Base-by-base conservation (phyloP, 768 basidiomycete genomes). In the Hortiboletus campestris region DNA sequence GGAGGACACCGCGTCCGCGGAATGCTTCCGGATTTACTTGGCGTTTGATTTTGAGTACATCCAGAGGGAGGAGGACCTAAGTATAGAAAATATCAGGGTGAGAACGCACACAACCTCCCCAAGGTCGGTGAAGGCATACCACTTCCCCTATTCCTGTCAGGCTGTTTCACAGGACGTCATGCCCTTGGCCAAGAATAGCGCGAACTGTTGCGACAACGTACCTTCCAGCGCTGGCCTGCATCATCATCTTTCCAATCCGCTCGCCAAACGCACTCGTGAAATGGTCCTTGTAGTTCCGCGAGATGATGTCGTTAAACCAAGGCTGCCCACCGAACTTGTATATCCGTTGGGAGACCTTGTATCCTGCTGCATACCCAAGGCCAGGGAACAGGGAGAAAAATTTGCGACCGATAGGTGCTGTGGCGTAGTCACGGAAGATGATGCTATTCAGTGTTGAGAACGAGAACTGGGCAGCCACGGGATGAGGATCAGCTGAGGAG, bases 311-410 rank as follows among this genome's bases (percentile, higher is more conserved):
- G 75, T 94, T 89, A 75, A 98, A 97, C 82, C 86, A 98, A 14
- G 96, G 96, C 75, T 99, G 96, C 6, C 96, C 96, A 58, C 96
- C 96, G 66, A 98, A 99, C 76, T 97, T 99, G 85, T 95, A 96
- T 65, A 93, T 82, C 49, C 94, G 84, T 74, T 98, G 94, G 0
- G 92, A 75, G 67, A 98, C 76, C 73, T 98, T 99, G 85, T 98
- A 99, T 6, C 97, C 95, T 28, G 96, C 97, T 6, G 97, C 96
- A 69, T 99, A 99, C 2, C 96, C 96, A 4, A 99, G 84, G 50
- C 94, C 96, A 35, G 96, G 96, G 78, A 99, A 99, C n/a, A 99
- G 82, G 4, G 94, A 96, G 17, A 97, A 61, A 62, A 96, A 80
- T 71, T 89, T 91, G 39, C 76, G 77, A 7, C 77, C 73, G 2